Conservation (phyloP, 1,284 basidiomycete species). For the Phaffia rhodozyma region DNA sequence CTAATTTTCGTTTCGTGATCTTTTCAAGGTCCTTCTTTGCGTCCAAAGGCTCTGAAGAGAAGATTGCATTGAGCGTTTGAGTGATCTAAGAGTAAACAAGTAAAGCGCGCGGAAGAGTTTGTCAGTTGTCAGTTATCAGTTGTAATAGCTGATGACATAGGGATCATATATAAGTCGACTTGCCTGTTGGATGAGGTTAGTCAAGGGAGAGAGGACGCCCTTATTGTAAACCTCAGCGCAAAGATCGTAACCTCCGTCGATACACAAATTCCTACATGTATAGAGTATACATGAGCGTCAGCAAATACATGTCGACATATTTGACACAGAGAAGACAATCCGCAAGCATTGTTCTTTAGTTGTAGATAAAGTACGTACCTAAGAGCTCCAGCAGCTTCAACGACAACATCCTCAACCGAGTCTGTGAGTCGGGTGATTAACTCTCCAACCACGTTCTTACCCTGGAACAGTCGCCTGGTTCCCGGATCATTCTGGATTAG, state of each 20-base stretch:
- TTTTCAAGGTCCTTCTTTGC: conserved; percentile 49
- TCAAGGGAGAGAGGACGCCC: conserved; percentile 62
- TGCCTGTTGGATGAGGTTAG: conserved; percentile 31
- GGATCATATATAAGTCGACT: background rate
- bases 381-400: conserved; percentile 72
- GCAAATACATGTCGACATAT: conserved; percentile 3
- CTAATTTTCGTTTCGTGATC: conserved; percentile 50
- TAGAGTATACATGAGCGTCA: background rate
- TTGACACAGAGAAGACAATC: conserved; percentile 13
- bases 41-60: conserved; percentile 36
- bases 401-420: conserved; percentile 68
- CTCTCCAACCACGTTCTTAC: conserved; percentile 75
- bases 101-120: background rate
- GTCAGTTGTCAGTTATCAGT: background rate
- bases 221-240: conserved; percentile 96
- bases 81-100: conserved; percentile 49
- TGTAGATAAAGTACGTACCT: conserved; percentile 41
- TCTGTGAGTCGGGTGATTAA: conserved; percentile 74
- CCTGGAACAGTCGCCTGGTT: conserved; percentile 72
- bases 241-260: conserved; percentile 85
- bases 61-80: conserved; percentile 52
- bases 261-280: conserved; percentile 64
- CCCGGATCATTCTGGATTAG: conserved; percentile 79
- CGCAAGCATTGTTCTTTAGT: conserved; percentile 17
- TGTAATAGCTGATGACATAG: background rate